Conservation (phyloP, 306 rosid genomes). For the Senna tora region DNA sequence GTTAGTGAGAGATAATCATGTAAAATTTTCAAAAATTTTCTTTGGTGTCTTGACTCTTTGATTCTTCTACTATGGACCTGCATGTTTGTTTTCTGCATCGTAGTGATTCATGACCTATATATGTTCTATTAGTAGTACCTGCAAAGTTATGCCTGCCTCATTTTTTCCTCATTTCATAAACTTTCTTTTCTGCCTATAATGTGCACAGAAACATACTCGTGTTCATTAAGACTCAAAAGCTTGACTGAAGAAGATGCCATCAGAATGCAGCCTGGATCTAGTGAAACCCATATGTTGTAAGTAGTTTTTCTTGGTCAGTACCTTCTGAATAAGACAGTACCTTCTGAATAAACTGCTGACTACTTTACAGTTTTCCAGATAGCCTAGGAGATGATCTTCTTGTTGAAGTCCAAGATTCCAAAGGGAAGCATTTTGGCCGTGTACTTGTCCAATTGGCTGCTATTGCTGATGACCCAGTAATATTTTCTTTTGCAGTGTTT, state of each 20-base stretch:
- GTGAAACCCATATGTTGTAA: constrained; percentile 91
- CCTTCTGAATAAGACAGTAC: constrained; percentile 22
- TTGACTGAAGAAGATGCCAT: constrained; percentile 78
- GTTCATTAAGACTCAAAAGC: constrained; percentile 86
- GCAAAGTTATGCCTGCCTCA: background rate
- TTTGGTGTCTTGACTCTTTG: constrained; percentile 17
- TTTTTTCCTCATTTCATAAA: constrained; percentile 13
- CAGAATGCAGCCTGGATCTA: constrained; percentile 90
- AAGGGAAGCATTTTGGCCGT: constrained; percentile 82
- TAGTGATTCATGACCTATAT: constrained; percentile 14
- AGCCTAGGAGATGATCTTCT: constrained; percentile 89
- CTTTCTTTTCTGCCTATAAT: constrained; percentile 33
- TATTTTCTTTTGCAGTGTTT: constrained; percentile 30
- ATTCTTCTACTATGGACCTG: background rate
- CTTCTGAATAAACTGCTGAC: constrained; percentile 51
- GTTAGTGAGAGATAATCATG: background rate
- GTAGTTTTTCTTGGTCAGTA: constrained; percentile 37
- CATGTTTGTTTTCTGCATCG: constrained; percentile 2
- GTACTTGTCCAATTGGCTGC: constrained; percentile 82
- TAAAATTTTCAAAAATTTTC: constrained; percentile 1
- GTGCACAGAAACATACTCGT: constrained; percentile 75
- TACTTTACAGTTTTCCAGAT: constrained; percentile 92
- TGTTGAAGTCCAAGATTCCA: constrained; percentile 93
- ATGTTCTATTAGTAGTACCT: background rate
- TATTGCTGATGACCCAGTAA: constrained; percentile 87